Percentiles rank a stretch among this genome's conserved stretches.
phyloP scores from a whole-genome alignment of 495 filamentous ascomycete species.

The Margaritispora aquatica region DNA sequence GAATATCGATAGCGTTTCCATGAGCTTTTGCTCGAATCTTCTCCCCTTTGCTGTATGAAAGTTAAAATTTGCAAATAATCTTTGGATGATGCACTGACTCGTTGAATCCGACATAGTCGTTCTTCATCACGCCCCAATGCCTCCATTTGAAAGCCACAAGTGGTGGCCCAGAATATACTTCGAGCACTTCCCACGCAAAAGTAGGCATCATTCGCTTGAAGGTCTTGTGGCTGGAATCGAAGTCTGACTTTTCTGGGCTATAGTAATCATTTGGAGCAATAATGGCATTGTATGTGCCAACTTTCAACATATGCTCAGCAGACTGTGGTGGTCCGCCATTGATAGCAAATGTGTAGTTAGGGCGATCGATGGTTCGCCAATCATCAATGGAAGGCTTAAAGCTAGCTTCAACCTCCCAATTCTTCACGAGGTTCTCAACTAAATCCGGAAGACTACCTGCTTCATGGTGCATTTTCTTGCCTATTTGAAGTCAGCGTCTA shows the following conservation, averaged over 20 bases:
- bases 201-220: conserved; percentile 67
- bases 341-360: conserved; percentile 53
- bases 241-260: conserved; percentile 49
- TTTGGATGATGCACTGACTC: conserved; percentile 33
- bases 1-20: conserved; percentile 40
- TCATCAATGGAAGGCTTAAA: conserved; percentile 54
- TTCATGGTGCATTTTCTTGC: conserved; percentile 48
- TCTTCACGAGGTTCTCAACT: conserved; percentile 65
- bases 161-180: conserved; percentile 57
- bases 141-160: conserved; percentile 55
- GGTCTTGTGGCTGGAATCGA: conserved; percentile 55
- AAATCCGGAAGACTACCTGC: conserved; percentile 49
- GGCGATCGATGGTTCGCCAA: conserved; percentile 55
- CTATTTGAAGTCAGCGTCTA: conserved; percentile 17
- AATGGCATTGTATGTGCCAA: conserved; percentile 65
- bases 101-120: conserved; percentile 56
- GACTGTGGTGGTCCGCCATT: conserved; percentile 49
- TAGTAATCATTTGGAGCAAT: conserved; percentile 55
- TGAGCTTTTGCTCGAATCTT: conserved; percentile 51
- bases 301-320: conserved; percentile 57
- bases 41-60: conserved; percentile 42
- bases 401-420: conserved; percentile 66
- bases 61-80: background rate
- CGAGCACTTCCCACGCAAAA: conserved; percentile 63
- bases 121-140: conserved; percentile 60